Evolutionary conservation across 176 grass and related monocot genomes (phyloP).

Genomic region (Eleusine coracana): DNA sequence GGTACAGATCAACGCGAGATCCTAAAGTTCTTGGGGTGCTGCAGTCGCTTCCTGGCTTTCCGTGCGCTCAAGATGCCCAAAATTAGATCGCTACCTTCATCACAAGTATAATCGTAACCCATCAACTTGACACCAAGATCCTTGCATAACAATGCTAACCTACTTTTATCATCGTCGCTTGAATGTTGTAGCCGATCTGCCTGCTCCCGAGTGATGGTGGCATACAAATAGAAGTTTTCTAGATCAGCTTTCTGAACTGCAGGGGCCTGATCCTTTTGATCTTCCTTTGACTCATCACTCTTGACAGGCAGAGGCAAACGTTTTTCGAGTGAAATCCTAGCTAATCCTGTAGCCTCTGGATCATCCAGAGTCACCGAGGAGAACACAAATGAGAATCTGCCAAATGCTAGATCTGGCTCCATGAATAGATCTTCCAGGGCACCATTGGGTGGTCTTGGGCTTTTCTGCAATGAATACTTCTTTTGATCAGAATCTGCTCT

Average conservation of each 20-base stretch:
- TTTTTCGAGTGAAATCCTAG: slow-evolving; percentile 57
- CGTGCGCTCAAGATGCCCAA: slow-evolving; percentile 54
- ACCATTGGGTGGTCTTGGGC: slow-evolving; percentile 31
- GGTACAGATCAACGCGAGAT: slow-evolving; percentile 25
- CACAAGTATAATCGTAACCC: slow-evolving; percentile 63
- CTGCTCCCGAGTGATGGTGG: slow-evolving; percentile 52
- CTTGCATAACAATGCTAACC: slow-evolving; percentile 65
- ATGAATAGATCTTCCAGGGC: slow-evolving; percentile 63
- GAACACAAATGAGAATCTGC: slow-evolving; percentile 71
- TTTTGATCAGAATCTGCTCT: slow-evolving; percentile 44
- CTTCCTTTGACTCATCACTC: background rate
- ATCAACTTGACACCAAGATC: slow-evolving; percentile 69
- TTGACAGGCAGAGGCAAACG: background rate
- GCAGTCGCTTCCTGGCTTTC: slow-evolving; percentile 53
- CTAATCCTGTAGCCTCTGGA: slow-evolving; percentile 54
- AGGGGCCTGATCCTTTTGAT: slow-evolving; percentile 29
- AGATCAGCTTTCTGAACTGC: slow-evolving; percentile 33
- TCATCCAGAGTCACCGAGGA: slow-evolving; percentile 51
- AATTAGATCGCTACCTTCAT: slow-evolving; percentile 57
- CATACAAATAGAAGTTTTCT: slow-evolving; percentile 61
- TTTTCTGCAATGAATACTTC: slow-evolving; percentile 56
- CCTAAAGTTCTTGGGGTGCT: slow-evolving; percentile 43
- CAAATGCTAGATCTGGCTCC: slow-evolving; percentile 78
- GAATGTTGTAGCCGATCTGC: slow-evolving; percentile 51
- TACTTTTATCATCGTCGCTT: slow-evolving; percentile 51